phyloP scores from a whole-genome alignment of 2,329 filamentous ascomycete genomes.

The Clarireedia monteithiana region DNA sequence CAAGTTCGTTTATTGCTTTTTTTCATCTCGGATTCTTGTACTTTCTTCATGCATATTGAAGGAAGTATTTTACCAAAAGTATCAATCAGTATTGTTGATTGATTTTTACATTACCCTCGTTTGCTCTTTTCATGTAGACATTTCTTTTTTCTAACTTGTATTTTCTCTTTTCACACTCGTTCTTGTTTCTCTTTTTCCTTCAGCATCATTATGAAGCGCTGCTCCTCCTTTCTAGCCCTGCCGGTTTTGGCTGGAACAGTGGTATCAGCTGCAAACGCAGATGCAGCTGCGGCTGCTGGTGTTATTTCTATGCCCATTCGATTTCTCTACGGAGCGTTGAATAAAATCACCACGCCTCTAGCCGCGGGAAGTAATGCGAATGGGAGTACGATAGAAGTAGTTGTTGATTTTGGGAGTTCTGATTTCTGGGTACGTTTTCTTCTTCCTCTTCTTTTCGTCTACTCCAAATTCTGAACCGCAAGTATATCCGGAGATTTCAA shows the following conservation, averaged over 20 bases:
- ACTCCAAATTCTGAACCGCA: no score
- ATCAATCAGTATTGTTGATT: no score
- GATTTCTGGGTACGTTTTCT: slow-evolving; percentile 4
- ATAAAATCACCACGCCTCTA: background rate
- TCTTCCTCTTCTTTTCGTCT: background rate
- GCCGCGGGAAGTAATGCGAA: background rate
- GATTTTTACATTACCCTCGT: no score
- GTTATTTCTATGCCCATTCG: background rate
- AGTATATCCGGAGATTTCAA: no score
- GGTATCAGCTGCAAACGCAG: background rate
- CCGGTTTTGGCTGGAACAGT: background rate
- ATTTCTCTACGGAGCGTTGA: background rate
- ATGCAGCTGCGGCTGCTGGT: background rate
- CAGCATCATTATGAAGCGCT: background rate
- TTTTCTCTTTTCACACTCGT: background rate
- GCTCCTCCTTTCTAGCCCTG: background rate
- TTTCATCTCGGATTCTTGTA: no score
- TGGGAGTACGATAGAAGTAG: background rate
- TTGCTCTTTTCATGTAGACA: no score
- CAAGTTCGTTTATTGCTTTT: no score
- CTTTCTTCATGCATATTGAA: no score
- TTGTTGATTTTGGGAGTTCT: slow-evolving; percentile 7
- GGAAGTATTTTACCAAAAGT: no score
- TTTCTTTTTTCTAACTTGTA: background rate
- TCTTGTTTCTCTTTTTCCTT: background rate